Percentiles rank a stretch among this genome's conserved stretches.
Conservation (phyloP, 1,139 yeast species). For the Geotrichum australiense region DNA sequence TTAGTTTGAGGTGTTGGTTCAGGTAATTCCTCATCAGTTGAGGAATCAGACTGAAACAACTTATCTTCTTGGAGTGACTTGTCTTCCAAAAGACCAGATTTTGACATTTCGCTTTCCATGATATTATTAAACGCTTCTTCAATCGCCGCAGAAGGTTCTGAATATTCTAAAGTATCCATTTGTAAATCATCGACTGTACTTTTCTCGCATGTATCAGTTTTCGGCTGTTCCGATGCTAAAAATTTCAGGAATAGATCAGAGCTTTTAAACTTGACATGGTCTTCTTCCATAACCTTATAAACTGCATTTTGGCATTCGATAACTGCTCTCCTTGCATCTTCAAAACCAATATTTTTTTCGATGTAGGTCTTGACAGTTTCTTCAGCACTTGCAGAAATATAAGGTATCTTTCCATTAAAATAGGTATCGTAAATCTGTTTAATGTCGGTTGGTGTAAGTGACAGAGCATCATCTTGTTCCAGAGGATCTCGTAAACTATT, state of each 20-base stretch:
- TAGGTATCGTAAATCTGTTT: conserved; percentile 41
- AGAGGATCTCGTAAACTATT: conserved; percentile 67
- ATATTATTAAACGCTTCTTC: conserved; percentile 66
- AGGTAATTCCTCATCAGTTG: conserved; percentile 5
- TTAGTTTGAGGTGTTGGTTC: conserved; percentile 16
- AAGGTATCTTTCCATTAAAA: conserved; percentile 30
- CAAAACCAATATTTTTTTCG: conserved; percentile 20
- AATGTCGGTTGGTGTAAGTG: conserved; percentile 28
- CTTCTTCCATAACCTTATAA: conserved; percentile 44
- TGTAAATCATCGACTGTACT: conserved; percentile 16
- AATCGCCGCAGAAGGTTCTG: conserved; percentile 40
- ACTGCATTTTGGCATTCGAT: conserved; percentile 50
- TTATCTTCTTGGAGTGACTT: conserved; percentile 3
- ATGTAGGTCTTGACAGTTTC: conserved; percentile 28
- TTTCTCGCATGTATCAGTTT: neutral
- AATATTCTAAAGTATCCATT: conserved; percentile 13
- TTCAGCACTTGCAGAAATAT: conserved; percentile 21
- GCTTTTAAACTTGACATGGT: conserved; percentile 51
- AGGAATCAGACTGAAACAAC: conserved; percentile 11
- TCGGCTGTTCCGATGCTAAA: conserved; percentile 19
- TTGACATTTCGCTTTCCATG: conserved; percentile 30
- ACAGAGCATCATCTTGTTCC: conserved; percentile 38
- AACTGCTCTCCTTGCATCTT: conserved; percentile 49
- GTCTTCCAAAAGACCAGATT: conserved; percentile 8
- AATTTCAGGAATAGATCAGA: conserved; percentile 34